Evolutionary conservation across 1,139 yeast species (phyloP), one percentile per base, ranked within the genome.

Genomic region (Hyphopichia wangnamkhiaoensis): DNA sequence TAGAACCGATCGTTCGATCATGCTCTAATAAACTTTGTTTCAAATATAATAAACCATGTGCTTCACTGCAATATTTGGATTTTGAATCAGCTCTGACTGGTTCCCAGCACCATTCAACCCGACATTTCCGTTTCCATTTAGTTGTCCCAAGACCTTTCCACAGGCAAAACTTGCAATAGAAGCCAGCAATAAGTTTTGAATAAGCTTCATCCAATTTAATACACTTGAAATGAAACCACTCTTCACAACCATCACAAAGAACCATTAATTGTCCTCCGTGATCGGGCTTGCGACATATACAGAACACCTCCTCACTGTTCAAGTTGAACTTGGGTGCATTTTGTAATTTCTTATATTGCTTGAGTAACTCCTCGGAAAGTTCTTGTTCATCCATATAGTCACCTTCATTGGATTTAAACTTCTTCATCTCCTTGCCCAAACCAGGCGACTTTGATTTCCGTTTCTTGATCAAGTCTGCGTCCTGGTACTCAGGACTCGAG

Each of bases 191-290:
- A 39, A 90, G 65, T 33, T 73, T 69, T 39, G 79, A 75, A 53
- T 76, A 77, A 31, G 67, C 61, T n/a, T 61, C 63, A 36, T 80
- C 70, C 34, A 90, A 58, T 43, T 74, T 74, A 73, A 90, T 79
- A 54, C 97, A 91, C 35, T 68, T 70, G 58, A 91, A 88, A 61
- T 91, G 97, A 56, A 76, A 91, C 98, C 98, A 91, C 47, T 88
- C 96, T 54, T 90, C 96, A 62, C 98, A 91, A 6, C 89, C 91
- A 58, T 90, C 97, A 58, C 98, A 91, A 0, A 87, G 90, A 17
- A 91, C 85, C 97, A 90, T 90, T 45, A 84, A 58, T 58, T 86
- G 86, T 1, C 77, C 78, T 1, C 93, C 95, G 44, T 74, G 71
- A 53, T 91, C 97, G 0, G 91, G 86, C 44, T 75, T 76, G 32